Base-by-base conservation (phyloP, 768 basidiomycete species). In the Amanita rimosa region DNA sequence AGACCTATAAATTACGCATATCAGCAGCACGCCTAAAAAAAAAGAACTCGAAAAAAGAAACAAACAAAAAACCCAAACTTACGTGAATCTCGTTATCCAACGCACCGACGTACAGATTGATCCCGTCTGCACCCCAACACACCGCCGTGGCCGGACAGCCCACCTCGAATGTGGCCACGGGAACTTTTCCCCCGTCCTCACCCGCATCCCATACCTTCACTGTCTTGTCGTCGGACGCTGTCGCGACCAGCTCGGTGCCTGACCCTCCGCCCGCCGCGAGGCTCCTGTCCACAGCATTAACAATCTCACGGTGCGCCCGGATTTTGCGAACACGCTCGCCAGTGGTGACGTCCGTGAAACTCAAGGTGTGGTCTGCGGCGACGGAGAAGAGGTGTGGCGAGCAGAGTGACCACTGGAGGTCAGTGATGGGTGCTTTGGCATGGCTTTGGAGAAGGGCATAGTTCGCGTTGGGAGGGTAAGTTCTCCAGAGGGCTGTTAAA, bases 81-180 rank as follows among this genome's bases (percentile, higher is more conserved):
- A 95, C 93, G 62, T 97, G 93, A 52, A 99, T 84, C 63, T 92
- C 91, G 56, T 99, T 99, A 66, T 99, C 95, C 58, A 98, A 64
- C 11, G 88, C 92, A 4, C 85, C 94, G n/a, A 90, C 78, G 55
- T 90, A 99, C 29, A 96, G 74, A 51, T 79, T 85, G 51, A 85
- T 75, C 1, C 91, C 96, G 60, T 99, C 96, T 16, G 79, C 80
- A 62, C 86, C 85, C 93, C 88, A 98, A 56, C 83, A 85, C 0
- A 94, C 94, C 1, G 85, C 74, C 11, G 95, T 99, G 26, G 92
- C 87, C 0, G 96, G 94, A 59, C 87, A 92, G 4, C 89, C 89
- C 14, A 91, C 54, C 47, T 91, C 85, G 54, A 93, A 86, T 41
- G 83, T 81, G 9, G 83, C 82, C 13, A 96, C 79, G 14, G 85